phyloP scores from a whole-genome alignment of 2,329 filamentous ascomycete species.

The Mycosphaerella sp. region DNA sequence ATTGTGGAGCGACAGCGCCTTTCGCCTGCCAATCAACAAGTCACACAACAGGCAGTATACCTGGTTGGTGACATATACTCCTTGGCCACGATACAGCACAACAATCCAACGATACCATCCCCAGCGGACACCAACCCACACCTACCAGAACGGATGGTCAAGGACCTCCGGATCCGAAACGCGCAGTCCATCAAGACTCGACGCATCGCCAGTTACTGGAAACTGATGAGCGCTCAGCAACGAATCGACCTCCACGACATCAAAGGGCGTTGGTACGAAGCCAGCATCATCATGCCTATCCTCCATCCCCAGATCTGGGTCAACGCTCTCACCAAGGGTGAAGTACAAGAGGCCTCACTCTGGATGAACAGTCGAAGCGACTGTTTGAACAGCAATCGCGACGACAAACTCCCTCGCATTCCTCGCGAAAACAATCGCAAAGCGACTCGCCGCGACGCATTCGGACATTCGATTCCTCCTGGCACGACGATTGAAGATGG shows the following conservation, averaged over 20 bases:
- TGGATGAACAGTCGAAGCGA: constrained; percentile 36
- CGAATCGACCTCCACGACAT: constrained; percentile 43
- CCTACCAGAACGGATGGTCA: constrained; percentile 46
- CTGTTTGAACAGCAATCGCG: constrained; percentile 30
- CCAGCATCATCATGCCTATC: constrained; percentile 44
- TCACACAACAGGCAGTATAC: constrained; percentile 29
- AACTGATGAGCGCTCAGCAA: constrained; percentile 32
- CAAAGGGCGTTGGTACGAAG: constrained; percentile 58
- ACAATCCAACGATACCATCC: constrained; percentile 33
- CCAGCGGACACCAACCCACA: constrained; percentile 35
- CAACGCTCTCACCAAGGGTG: constrained; percentile 26
- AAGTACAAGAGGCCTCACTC: constrained; percentile 31
- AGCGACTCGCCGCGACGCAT: constrained; percentile 37
- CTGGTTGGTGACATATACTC: constrained; percentile 50
- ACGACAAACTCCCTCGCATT: constrained; percentile 26
- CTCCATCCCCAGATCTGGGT: constrained; percentile 29
- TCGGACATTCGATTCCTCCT: constrained; percentile 38
- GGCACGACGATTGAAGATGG: constrained; percentile 37
- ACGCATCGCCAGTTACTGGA: constrained; percentile 38
- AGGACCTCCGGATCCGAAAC: constrained; percentile 48
- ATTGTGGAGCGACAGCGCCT: constrained; percentile 37
- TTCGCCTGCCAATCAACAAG: constrained; percentile 22
- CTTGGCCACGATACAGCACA: constrained; percentile 38
- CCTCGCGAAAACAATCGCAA: constrained; percentile 28
- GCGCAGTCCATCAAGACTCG: constrained; percentile 36